These are phyloP conservation scores for Hypoxylon rubiginosum DNA, from an alignment of 2,329 filamentous ascomycete species.

Conservation along the genomic window DNA sequence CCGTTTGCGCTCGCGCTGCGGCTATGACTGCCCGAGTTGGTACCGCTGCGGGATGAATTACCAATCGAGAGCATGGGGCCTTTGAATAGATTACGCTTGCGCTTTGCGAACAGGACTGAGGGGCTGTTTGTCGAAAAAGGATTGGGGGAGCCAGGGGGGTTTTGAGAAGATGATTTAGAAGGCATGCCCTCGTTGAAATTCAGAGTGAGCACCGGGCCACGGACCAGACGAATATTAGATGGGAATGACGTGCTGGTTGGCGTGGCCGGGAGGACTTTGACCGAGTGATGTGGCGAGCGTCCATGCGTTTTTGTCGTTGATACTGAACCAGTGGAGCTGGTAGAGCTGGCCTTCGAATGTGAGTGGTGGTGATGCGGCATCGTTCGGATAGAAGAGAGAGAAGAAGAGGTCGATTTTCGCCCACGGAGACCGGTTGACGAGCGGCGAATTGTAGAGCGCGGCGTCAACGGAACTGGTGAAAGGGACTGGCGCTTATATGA, in stretches of 20 bases:
- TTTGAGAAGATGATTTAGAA: conserved; percentile 49
- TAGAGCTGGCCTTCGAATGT: conserved; percentile 95
- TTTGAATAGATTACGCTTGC: conserved; percentile 86
- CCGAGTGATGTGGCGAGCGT: conserved; percentile 86
- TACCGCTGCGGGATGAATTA: conserved; percentile 52
- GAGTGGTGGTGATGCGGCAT: conserved; percentile 86
- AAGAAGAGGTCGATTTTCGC: conserved; percentile 95
- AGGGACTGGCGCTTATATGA: conserved; percentile 81
- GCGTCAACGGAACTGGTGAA: conserved; percentile 89
- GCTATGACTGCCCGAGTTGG: conserved; percentile 56
- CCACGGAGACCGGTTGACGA: conserved; percentile 87
- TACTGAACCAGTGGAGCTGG: conserved; percentile 83
- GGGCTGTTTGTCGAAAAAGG: conserved; percentile 68
- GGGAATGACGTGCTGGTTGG: conserved; percentile 83
- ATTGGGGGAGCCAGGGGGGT: conserved; percentile 67
- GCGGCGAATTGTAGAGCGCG: conserved; percentile 86
- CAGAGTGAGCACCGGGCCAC: conserved; percentile 67
- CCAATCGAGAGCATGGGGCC: conserved; percentile 76
- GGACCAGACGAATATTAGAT: conserved; percentile 85
- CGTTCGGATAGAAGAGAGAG: conserved; percentile 90
- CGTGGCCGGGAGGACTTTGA: conserved; percentile 95
- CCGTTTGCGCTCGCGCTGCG: conserved; percentile 73
- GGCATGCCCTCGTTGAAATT: conserved; percentile 72
- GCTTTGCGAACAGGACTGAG: conserved; percentile 79
- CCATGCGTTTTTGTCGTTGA: conserved; percentile 76